Percentiles rank a stretch among this genome's conserved stretches.
Evolutionary conservation across 768 basidiomycete species (phyloP).

Genomic region (Leccinum subtestaceum): DNA sequence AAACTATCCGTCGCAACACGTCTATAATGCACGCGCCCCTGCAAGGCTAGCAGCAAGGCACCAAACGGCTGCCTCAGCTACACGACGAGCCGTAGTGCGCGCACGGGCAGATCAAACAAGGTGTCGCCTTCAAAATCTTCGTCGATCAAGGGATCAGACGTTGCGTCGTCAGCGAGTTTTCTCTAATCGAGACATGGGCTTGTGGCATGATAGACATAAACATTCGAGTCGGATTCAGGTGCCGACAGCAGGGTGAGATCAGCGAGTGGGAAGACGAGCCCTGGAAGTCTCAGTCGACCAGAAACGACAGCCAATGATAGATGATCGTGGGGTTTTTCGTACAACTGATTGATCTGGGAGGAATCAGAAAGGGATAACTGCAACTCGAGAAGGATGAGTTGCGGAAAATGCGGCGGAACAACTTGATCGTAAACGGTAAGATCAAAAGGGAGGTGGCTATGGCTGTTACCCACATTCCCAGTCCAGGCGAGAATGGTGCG

Average conservation of each 20-base stretch:
- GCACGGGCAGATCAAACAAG: neutral
- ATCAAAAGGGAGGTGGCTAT: too few species aligned
- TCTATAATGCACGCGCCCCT: too few species aligned
- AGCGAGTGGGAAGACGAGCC: neutral
- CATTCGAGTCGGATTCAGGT: neutral
- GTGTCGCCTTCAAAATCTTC: neutral
- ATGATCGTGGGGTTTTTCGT: neutral
- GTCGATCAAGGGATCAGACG: neutral
- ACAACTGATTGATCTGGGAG: neutral
- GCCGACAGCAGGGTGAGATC: neutral
- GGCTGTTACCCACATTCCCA: too few species aligned
- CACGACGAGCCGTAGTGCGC: neutral
- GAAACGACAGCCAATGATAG: neutral
- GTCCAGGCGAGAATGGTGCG: too few species aligned
- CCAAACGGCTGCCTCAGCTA: neutral
- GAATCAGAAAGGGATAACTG: neutral
- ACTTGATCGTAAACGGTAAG: too few species aligned
- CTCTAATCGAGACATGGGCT: neutral
- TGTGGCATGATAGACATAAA: neutral
- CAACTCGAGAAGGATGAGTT: too few species aligned
- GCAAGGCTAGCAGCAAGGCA: neutral
- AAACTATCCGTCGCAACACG: too few species aligned
- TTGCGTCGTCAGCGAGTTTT: neutral
- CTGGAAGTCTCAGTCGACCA: neutral
- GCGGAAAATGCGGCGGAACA: too few species aligned